phyloP scores from a whole-genome alignment of 495 filamentous ascomycete species.

The Neurospora sp. region DNA sequence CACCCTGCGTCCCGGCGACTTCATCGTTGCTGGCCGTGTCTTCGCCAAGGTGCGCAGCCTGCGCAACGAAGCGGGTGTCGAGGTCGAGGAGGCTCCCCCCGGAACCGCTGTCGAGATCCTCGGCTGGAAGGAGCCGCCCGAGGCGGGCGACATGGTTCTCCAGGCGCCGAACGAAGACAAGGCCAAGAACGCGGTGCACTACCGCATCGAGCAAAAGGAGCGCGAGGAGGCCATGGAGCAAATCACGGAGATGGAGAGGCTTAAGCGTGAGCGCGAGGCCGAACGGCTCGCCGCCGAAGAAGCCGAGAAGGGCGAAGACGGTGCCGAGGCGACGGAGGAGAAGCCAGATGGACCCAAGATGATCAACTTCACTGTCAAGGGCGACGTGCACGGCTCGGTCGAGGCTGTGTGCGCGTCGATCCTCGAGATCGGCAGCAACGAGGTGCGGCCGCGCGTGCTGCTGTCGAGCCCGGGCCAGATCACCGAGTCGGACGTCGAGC shows the following conservation, averaged over 20 bases:
- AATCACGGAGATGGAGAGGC: constrained; percentile 18
- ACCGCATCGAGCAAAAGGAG: constrained; percentile 48
- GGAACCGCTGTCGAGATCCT: constrained; percentile 87
- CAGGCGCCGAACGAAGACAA: constrained; percentile 69
- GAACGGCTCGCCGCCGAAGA: constrained; percentile 3
- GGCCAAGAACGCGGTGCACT: constrained; percentile 72
- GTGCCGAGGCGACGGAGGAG: constrained; percentile 31
- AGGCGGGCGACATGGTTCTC: constrained; percentile 80
- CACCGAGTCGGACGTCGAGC: constrained; percentile 80
- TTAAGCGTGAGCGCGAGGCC: constrained; percentile 35
- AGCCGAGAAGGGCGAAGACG: background rate
- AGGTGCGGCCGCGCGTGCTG: constrained; percentile 68
- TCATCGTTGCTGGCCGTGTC: constrained; percentile 77
- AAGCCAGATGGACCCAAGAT: constrained; percentile 44
- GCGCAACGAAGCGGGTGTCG: constrained; percentile 71
- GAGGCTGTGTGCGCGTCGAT: constrained; percentile 77
- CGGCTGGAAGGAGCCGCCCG: constrained; percentile 86
- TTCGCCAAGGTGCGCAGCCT: constrained; percentile 77
- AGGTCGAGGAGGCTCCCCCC: constrained; percentile 65
- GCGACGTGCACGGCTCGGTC: constrained; percentile 84
- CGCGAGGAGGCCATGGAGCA: constrained; percentile 27
- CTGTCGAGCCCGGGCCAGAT: constrained; percentile 69
- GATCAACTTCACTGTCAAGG: constrained; percentile 82
- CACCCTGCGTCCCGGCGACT: constrained; percentile 69
- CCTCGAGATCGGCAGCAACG: constrained; percentile 66